These are phyloP conservation scores for Hyaloscypha finlandica DNA, from an alignment of 495 filamentous ascomycete genomes.

Conservation along the genomic window DNA sequence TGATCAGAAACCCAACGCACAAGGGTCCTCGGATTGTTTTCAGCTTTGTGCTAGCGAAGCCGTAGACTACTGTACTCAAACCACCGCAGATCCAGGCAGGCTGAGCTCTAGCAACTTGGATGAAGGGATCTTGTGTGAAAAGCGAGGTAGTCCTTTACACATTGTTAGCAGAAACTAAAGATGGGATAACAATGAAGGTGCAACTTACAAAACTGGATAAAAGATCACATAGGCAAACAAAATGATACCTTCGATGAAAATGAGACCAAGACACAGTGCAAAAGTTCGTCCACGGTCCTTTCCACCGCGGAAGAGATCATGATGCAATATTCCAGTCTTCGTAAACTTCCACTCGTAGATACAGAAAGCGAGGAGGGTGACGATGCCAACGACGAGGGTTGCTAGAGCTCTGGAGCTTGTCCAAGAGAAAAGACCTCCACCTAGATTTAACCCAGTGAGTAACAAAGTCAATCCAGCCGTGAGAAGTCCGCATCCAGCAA, in stretches of 20 bases:
- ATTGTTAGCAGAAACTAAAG: no score
- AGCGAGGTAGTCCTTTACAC: conserved; percentile 27
- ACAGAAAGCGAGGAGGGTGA: conserved; percentile 20
- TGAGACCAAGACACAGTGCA: conserved; percentile 29
- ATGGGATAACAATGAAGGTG: neutral
- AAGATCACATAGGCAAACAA: conserved; percentile 38
- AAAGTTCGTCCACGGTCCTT: conserved; percentile 30
- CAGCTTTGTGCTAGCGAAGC: conserved; percentile 29
- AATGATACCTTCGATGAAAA: conserved; percentile 35
- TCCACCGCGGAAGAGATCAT: conserved; percentile 30
- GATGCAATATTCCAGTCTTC: conserved; percentile 38
- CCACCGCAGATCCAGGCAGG: conserved; percentile 24
- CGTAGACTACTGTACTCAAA: conserved; percentile 26
- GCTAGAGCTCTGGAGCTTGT: conserved; percentile 28
- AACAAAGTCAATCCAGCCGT: conserved; percentile 34
- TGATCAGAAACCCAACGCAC: conserved; percentile 27
- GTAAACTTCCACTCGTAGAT: conserved; percentile 32
- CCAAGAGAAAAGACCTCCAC: conserved; percentile 33
- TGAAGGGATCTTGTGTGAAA: conserved; percentile 33
- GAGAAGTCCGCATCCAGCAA: conserved; percentile 33
- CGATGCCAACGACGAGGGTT: conserved; percentile 32
- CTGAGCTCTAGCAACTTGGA: conserved; percentile 28
- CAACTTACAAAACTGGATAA: conserved; percentile 28
- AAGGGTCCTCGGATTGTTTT: conserved; percentile 27
- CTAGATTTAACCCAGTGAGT: conserved; percentile 33